Conservation (phyloP, 1,284 basidiomycete genomes). For the Fomitopsis palustris region DNA sequence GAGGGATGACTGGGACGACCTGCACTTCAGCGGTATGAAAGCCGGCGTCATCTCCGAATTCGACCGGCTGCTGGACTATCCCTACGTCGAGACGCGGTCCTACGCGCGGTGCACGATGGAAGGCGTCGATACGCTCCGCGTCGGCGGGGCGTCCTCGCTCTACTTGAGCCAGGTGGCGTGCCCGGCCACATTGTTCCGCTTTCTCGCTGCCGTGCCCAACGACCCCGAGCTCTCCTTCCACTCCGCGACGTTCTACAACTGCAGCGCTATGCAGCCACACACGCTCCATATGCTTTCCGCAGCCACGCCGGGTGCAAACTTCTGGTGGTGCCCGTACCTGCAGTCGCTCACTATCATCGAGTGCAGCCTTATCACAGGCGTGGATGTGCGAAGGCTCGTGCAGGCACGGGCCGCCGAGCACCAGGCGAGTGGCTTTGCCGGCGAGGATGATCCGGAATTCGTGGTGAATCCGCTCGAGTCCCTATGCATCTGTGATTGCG, state of each 20-base stretch:
- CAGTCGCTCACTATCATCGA: neutral
- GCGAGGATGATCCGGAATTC: neutral
- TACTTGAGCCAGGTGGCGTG: neutral
- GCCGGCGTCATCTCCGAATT: neutral
- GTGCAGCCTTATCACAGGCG: neutral
- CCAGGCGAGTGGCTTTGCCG: neutral
- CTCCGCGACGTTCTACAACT: neutral
- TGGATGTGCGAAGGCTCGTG: neutral
- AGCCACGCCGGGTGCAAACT: neutral
- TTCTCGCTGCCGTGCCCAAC: neutral
- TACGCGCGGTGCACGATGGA: neutral
- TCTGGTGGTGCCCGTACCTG: neutral
- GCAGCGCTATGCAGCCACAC: neutral
- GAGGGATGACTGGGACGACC: neutral
- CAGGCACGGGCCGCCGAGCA: neutral
- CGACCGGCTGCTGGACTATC: neutral
- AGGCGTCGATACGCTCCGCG: rapidly evolving
- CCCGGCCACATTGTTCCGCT: neutral
- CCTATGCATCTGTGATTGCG: neutral
- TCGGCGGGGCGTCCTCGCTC: neutral
- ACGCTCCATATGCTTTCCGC: neutral
- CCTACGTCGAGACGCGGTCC: neutral
- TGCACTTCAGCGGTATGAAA: neutral
- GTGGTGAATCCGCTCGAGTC: neutral
- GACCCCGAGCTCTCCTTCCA: no score